Conservation (phyloP, 768 basidiomycete genomes). For the Lepiota brunneoincarnata region DNA sequence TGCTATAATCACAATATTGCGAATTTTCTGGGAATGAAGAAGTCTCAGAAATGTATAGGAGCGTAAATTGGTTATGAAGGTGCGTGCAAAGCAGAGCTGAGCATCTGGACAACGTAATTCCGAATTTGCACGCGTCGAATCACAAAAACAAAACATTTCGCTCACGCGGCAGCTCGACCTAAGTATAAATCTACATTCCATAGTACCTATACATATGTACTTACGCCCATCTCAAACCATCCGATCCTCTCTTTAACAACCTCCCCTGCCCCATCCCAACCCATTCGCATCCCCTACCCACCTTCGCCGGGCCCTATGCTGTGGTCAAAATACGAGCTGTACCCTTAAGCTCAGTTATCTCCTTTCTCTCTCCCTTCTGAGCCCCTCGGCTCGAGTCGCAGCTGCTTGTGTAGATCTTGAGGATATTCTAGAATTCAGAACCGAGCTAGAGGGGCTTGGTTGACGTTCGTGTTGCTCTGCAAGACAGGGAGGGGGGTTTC, state of each 20-base stretch:
- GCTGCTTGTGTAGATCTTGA: background rate
- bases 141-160: background rate
- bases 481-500: too few species aligned
- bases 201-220: too few species aligned
- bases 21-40: constrained; percentile 31
- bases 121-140: background rate
- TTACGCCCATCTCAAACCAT: background rate
- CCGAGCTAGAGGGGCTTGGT: background rate
- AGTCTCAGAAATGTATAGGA: background rate
- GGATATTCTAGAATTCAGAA: background rate
- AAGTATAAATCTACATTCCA: background rate
- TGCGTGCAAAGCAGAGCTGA: background rate
- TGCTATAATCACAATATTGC: constrained; percentile 49
- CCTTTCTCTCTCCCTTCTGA: background rate
- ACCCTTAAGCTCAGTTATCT: background rate
- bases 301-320: too few species aligned
- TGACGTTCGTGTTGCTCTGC: too few species aligned
- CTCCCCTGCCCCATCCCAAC: too few species aligned
- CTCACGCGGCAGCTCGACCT: background rate
- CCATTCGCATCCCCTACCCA: background rate
- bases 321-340: background rate
- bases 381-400: background rate
- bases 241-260: background rate
- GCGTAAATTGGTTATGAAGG: too few species aligned
- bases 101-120: background rate